These are phyloP conservation scores for Podaxis rugospora DNA, from an alignment of 768 basidiomycete species.

Conservation along the genomic window DNA sequence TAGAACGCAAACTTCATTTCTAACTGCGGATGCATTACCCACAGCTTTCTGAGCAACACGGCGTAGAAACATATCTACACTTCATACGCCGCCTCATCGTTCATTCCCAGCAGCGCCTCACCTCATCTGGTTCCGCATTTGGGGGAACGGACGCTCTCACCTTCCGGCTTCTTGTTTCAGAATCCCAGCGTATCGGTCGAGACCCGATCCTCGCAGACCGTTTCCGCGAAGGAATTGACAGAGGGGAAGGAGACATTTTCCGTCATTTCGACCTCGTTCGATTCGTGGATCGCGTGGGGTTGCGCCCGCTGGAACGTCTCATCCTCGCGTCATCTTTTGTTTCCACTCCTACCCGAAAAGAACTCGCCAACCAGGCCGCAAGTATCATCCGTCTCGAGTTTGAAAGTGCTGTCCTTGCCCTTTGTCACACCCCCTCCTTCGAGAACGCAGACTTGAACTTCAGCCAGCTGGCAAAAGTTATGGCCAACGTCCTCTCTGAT, in stretches of 20 bases:
- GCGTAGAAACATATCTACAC: conserved; percentile 94
- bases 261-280: conserved; percentile 79
- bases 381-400: conserved; percentile 73
- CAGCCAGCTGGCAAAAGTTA: conserved; percentile 70
- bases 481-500: conserved; percentile 77
- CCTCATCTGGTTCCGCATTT: conserved; percentile 55
- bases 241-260: conserved; percentile 80
- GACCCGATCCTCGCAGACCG: conserved; percentile 89
- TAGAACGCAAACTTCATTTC: conserved; percentile 1
- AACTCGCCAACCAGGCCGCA: conserved; percentile 60
- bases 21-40: conserved; percentile 14
- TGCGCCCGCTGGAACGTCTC: conserved; percentile 75
- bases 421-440: conserved; percentile 78
- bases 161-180: conserved; percentile 82
- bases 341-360: conserved; percentile 50
- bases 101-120: conserved; percentile 72
- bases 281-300: conserved; percentile 78
- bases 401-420: conserved; percentile 68
- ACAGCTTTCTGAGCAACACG: conserved; percentile 95
- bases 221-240: conserved; percentile 87
- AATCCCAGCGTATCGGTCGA: conserved; percentile 83
- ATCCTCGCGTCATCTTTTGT: conserved; percentile 74
- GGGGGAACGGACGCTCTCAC: conserved; percentile 77
- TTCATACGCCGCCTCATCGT: conserved; percentile 95
- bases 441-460: conserved; percentile 78